phyloP scores from a whole-genome alignment of 176 grass and related monocot genomes.

The Carex kokanica region DNA sequence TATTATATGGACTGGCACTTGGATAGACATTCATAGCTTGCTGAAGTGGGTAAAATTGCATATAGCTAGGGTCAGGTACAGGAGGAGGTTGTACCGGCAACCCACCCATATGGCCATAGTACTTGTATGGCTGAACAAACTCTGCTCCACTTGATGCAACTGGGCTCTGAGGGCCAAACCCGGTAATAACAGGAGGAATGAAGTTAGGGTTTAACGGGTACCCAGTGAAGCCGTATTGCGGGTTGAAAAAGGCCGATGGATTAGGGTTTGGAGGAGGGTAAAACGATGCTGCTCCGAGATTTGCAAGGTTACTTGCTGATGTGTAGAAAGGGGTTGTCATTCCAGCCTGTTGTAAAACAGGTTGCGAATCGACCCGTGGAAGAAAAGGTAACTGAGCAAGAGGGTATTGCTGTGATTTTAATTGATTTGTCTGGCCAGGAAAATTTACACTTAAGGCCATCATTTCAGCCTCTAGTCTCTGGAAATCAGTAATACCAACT shows the following conservation, averaged over 20 bases:
- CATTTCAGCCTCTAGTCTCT: slow-evolving; percentile 31
- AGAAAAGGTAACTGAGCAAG: slow-evolving; percentile 61
- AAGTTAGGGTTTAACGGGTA: slow-evolving; percentile 55
- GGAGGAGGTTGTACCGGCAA: slow-evolving; percentile 54
- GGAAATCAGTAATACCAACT: slow-evolving; percentile 20
- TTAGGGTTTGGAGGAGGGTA: slow-evolving; percentile 34
- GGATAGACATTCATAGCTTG: slow-evolving; percentile 51
- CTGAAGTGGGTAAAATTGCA: slow-evolving; percentile 59
- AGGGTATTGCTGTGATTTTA: slow-evolving; percentile 24
- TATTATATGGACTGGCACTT: slow-evolving; percentile 59
- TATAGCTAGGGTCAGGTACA: slow-evolving; percentile 54
- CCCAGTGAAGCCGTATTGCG: slow-evolving; percentile 44
- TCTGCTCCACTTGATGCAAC: slow-evolving; percentile 50
- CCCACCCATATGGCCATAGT: slow-evolving; percentile 60
- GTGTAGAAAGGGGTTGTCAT: slow-evolving; percentile 58
- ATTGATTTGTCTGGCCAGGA: slow-evolving; percentile 28
- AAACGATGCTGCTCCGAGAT: slow-evolving; percentile 1
- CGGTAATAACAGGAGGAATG: slow-evolving; percentile 54
- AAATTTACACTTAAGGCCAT: slow-evolving; percentile 33
- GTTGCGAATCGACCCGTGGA: slow-evolving; percentile 45
- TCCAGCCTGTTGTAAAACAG: slow-evolving; percentile 43
- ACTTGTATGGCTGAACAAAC: slow-evolving; percentile 62
- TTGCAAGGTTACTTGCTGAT: slow-evolving; percentile 28
- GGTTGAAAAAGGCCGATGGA: slow-evolving; percentile 41
- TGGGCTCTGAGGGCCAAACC: slow-evolving; percentile 57